Percentiles rank a stretch among this genome's conserved stretches.
Evolutionary conservation across 2,329 filamentous ascomycete species (phyloP).

Genomic region (Fusarium brevicatenulatum): DNA sequence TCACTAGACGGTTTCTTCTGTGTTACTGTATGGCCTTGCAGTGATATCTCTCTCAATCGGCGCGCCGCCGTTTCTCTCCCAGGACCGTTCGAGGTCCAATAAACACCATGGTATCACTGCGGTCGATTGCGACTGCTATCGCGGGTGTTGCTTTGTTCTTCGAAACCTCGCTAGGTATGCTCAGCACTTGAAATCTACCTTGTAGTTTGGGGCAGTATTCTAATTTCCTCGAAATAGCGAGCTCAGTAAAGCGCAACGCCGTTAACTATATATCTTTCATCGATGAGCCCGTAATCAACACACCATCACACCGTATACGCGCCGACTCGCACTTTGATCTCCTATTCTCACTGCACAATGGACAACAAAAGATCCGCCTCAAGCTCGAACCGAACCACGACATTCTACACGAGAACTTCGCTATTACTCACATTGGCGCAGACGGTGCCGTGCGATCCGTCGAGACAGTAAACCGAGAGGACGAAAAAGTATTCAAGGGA

Average conservation of each 20-base stretch:
- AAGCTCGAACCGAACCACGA: constrained; percentile 91
- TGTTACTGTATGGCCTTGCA: constrained; percentile 35
- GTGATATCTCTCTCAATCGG: constrained; percentile 20
- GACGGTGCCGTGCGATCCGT: constrained; percentile 74
- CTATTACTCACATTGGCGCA: constrained; percentile 74
- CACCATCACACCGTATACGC: constrained; percentile 81
- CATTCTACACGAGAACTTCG: constrained; percentile 80
- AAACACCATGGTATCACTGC: constrained; percentile 48
- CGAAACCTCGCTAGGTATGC: constrained; percentile 48
- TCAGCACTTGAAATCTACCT: background rate
- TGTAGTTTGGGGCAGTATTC: background rate
- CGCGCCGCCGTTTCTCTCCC: constrained; percentile 23
- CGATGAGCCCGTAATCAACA: constrained; percentile 80
- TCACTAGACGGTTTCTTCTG: background rate
- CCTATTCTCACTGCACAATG: constrained; percentile 77
- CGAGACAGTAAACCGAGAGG: constrained; percentile 76
- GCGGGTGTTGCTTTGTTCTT: constrained; percentile 46
- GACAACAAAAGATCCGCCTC: constrained; percentile 77
- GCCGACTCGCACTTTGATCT: constrained; percentile 87
- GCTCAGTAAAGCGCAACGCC: constrained; percentile 80
- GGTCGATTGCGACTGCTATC: constrained; percentile 47
- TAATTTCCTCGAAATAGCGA: constrained; percentile 58
- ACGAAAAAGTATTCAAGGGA: constrained; percentile 88
- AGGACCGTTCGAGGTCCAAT: constrained; percentile 36
- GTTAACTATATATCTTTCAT: constrained; percentile 78